Base-by-base conservation (phyloP, 1,139 yeast species). In the Pichia sp. region DNA sequence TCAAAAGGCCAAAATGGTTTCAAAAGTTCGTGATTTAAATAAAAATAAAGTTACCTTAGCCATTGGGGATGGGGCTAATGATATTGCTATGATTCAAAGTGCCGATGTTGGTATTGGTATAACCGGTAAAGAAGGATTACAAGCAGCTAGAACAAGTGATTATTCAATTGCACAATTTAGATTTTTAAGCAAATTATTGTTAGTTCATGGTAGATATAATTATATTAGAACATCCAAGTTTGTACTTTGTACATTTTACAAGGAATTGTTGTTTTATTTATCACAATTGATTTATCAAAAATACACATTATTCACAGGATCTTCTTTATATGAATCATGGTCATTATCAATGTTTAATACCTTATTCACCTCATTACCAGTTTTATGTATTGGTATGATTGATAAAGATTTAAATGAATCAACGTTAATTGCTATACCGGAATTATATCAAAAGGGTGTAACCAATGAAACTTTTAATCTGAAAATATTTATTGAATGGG, bases 61-160 rank as follows among this genome's bases (percentile, higher is more conserved):
- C 0, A 87, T 94, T 62, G 99, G 98, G n/a, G 99, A 92, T 68
- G 99, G 99, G 58, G 98, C 99, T 1, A 92, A 92, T 63, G 99
- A 92, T 66, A 89, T 92, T 64, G 97, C 98, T 3, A 92, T 92
- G 99, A 92, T 92, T 54, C 97, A 92, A 68, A 85, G 95, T 61
- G 99, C 98, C 0, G 97, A 92, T 67, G 90, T 92, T 49, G 99
- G 99, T 23, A 81, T 92, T 53, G 98, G 98, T 38, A 92, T 92
- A 47, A 90, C 97, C 1, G 98, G 98, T 43, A 85, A 85, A 58
- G 98, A 92, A 68, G 98, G 98, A 2, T 69, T 92, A 43, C 98
- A 92, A 63, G 98, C 98, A 0, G 96, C 98, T 0, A 73, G 98
- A 57, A 77, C 96, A 0, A 84, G 97, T 0, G 99, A 92, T 66